A percentile compares a stretch with the other conserved stretches of the same genome.
Conservation (phyloP, 164 flowering plant genomes). For the Liriodendron chinense region DNA sequence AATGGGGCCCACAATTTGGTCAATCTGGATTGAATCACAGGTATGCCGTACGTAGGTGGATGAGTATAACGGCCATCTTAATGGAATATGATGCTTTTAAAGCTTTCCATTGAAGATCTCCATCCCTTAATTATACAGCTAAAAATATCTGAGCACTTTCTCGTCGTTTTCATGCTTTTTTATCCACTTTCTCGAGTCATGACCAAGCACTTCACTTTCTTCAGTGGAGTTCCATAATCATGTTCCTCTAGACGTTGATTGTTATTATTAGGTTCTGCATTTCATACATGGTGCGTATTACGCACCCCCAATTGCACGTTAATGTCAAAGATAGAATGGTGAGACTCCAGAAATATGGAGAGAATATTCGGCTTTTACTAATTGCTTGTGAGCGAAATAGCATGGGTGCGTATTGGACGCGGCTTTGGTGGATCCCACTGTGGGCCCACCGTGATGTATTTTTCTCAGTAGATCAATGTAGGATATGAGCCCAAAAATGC, state of each 20-base stretch:
- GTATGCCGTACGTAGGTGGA: not conserved
- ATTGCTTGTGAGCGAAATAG: not conserved
- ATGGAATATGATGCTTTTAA: not conserved
- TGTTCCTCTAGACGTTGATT: not conserved
- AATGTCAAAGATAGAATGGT: too few relatives aligned
- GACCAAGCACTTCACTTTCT: not conserved
- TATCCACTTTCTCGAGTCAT: not conserved
- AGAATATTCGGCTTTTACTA: slow-evolving; percentile 3
- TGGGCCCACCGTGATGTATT: too few relatives aligned
- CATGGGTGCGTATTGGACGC: not conserved
- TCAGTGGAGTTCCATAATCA: not conserved
- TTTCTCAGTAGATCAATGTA: too few relatives aligned
- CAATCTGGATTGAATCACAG: not conserved
- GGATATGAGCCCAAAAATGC: too few relatives aligned
- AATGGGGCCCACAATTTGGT: not conserved
- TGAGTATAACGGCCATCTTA: not conserved
- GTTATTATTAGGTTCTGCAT: not conserved
- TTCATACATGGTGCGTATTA: not conserved
- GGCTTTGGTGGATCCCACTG: too few relatives aligned
- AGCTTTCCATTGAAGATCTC: not conserved
- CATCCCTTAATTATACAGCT: not conserved
- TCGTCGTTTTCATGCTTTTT: not conserved
- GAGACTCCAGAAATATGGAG: not conserved
- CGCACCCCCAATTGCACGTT: slow-evolving; percentile 1
- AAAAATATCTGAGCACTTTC: not conserved